These are phyloP conservation scores for Dictyostelium purpureum DNA, from an alignment of 78 protist species.

Conservation along the genomic window DNA sequence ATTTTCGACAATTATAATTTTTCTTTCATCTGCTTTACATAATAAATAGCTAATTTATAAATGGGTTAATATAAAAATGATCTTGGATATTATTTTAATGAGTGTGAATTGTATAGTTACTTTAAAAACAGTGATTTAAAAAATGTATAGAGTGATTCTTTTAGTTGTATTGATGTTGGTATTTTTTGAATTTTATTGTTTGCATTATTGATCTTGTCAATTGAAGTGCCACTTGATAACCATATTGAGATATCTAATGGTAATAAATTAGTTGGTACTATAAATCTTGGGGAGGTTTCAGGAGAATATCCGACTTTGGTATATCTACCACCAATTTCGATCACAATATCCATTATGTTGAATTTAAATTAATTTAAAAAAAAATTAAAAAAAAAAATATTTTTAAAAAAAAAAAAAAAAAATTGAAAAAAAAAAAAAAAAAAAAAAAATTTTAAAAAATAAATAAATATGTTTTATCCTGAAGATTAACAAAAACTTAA, in stretches of 20 bases:
- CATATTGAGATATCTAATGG: constrained; percentile 20
- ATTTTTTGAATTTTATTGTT: background rate
- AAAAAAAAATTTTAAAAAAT: too few relatives aligned
- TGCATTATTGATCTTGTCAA: background rate
- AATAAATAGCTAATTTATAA: constrained; percentile 22
- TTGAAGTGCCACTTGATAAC: constrained; percentile 35
- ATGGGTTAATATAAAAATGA: background rate
- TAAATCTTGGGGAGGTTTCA: constrained; percentile 67
- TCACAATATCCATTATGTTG: constrained; percentile 42
- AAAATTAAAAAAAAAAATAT: too few relatives aligned
- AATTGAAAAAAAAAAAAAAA: too few relatives aligned
- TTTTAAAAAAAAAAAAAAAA: too few relatives aligned
- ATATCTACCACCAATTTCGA: constrained; percentile 57
- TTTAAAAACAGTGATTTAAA: constrained; percentile 30
- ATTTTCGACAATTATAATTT: constrained; percentile 56
- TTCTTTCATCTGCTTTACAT: constrained; percentile 57
- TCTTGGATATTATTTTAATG: too few relatives aligned
- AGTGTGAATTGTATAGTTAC: background rate
- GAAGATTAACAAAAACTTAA: too few relatives aligned
- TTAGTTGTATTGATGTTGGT: constrained; percentile 25
- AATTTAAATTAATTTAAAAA: background rate
- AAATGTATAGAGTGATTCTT: constrained; percentile 36
- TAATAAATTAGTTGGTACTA: constrained; percentile 28
- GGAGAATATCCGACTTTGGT: constrained; percentile 66
- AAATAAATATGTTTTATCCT: too few relatives aligned